phyloP scores from a whole-genome alignment of 2,329 filamentous ascomycete species.

The Phialemoniopsis sp. region DNA sequence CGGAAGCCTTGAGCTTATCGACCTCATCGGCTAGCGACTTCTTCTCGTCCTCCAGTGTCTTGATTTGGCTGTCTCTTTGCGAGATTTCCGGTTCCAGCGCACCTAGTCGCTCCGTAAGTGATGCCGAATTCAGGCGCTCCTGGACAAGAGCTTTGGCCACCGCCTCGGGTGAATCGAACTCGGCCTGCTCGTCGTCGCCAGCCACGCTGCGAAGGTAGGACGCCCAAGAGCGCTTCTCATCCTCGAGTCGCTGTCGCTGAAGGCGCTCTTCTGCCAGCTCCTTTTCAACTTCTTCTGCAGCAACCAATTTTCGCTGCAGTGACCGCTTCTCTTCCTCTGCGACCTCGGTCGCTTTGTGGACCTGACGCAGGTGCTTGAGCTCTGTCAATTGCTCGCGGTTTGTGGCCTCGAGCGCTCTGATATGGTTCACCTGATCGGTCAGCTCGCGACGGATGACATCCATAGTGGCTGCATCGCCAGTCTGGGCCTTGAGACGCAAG shows the following conservation, averaged over 20 bases:
- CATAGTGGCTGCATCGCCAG: constrained; percentile 81
- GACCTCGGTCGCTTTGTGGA: constrained; percentile 84
- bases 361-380: constrained; percentile 74
- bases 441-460: constrained; percentile 83
- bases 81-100: constrained; percentile 72
- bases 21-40: constrained; percentile 61
- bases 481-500: constrained; percentile 77
- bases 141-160: constrained; percentile 80
- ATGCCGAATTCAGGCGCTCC: constrained; percentile 75
- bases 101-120: constrained; percentile 77
- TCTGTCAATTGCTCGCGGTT: constrained; percentile 78
- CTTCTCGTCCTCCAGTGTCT: constrained; percentile 67
- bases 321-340: constrained; percentile 93
- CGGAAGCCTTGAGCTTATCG: constrained; percentile 59
- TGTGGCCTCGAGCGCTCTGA: constrained; percentile 73
- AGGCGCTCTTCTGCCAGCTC: constrained; percentile 77
- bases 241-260: constrained; percentile 81
- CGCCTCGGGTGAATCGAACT: constrained; percentile 85
- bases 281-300: constrained; percentile 68
- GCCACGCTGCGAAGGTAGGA: constrained; percentile 73
- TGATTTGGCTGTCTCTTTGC: constrained; percentile 73
- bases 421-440: constrained; percentile 87
- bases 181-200: constrained; percentile 56
- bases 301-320: constrained; percentile 71
- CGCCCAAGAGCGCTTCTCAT: constrained; percentile 83